phyloP scores from a whole-genome alignment of 306 rosid species.

The Acacia crassicarpa region DNA sequence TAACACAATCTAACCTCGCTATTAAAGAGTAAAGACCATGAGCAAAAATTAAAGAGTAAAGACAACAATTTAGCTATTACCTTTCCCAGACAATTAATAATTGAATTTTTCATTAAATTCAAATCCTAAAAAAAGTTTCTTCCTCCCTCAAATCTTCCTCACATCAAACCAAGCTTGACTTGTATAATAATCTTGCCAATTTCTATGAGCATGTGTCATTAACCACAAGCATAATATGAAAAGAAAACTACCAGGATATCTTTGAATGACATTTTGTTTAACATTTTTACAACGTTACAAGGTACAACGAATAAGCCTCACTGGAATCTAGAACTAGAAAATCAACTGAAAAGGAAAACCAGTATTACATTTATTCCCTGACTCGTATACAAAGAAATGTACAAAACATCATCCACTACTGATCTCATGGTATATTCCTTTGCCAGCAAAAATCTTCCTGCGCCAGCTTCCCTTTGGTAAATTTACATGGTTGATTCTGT shows the following conservation, averaged over 20 bases:
- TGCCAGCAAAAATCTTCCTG: conserved; percentile 27
- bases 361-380: neutral
- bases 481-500: conserved; percentile 1
- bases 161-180: no score
- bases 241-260: neutral
- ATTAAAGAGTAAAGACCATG: neutral
- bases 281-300: conserved; percentile 5
- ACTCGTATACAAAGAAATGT: conserved; percentile 14
- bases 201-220: neutral
- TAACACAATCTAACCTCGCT: no score
- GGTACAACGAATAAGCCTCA: conserved; percentile 21
- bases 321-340: neutral
- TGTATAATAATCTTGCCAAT: neutral
- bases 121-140: neutral
- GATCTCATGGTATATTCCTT: neutral
- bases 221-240: neutral
- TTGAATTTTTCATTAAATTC: neutral
- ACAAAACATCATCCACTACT: neutral
- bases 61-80: no score
- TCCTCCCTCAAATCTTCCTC: no score
- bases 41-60: neutral
- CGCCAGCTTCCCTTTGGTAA: conserved; percentile 29
- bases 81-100: neutral
- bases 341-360: neutral
- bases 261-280: conserved; percentile 1